phyloP scores from a whole-genome alignment of 139 green algal species.

The Asterochloris erici region DNA sequence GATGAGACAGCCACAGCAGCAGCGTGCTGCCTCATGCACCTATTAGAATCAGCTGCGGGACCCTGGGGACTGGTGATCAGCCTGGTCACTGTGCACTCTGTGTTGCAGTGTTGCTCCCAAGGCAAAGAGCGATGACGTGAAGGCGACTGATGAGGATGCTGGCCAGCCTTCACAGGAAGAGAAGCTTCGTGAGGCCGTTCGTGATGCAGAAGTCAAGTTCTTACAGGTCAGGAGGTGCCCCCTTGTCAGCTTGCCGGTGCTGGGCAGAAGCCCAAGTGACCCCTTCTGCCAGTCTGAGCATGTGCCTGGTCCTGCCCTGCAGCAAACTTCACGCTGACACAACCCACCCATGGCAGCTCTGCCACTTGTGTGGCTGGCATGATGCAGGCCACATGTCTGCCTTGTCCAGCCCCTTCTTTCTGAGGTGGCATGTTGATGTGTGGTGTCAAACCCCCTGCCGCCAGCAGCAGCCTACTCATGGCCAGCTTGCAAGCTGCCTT shows the following conservation, averaged over 20 bases:
- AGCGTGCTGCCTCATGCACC: background rate
- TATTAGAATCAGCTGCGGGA: background rate
- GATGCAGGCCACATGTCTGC: background rate
- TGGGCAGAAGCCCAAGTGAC: no score
- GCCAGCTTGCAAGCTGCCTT: no score
- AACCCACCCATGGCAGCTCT: background rate
- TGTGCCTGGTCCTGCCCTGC: background rate
- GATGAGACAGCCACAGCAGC: background rate
- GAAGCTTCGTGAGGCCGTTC: constrained; percentile 49
- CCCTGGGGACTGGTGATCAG: background rate
- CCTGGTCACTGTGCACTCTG: background rate
- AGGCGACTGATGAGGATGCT: background rate
- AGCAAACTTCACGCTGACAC: background rate
- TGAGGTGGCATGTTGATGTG: no score
- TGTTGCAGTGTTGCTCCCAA: constrained; percentile 6
- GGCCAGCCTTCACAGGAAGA: background rate
- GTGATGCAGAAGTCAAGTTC: constrained; percentile 69
- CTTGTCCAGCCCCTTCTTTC: no score
- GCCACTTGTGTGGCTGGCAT: background rate
- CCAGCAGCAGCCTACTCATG: no score
- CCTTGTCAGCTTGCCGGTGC: background rate
- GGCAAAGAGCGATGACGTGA: background rate
- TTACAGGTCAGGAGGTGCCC: constrained; percentile 40
- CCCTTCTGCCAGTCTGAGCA: no score
- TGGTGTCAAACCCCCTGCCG: no score